Percentiles rank a stretch among this genome's conserved stretches.
phyloP scores from a whole-genome alignment of 2,329 filamentous ascomycete genomes.

The Microdochium paspali region DNA sequence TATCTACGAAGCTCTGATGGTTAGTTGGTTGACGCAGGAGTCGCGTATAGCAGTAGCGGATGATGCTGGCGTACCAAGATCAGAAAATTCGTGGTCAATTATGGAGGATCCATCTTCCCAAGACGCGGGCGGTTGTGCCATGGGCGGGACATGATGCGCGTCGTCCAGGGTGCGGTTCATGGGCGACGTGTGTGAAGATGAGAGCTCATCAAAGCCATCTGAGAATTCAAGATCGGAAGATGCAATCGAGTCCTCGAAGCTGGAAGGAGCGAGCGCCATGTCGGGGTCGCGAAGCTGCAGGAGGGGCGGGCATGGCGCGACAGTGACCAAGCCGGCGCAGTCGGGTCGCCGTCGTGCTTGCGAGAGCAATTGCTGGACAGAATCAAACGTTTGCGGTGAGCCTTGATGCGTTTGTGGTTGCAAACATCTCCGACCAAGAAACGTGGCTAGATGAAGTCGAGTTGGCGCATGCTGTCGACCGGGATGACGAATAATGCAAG shows the following conservation, averaged over 20 bases:
- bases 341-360: neutral
- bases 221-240: neutral
- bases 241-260: neutral
- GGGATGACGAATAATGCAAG: neutral
- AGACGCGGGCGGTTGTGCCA: neutral
- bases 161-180: neutral
- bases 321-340: neutral
- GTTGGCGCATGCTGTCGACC: neutral
- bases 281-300: neutral
- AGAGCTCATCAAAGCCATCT: neutral
- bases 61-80: neutral
- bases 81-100: neutral
- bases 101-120: neutral
- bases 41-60: neutral
- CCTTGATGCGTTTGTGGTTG: no score
- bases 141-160: neutral
- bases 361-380: neutral
- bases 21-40: neutral
- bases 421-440: no score
- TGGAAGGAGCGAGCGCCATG: neutral
- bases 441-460: neutral
- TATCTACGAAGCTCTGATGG: conserved; percentile 37
- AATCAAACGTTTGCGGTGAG: no score
- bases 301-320: neutral
- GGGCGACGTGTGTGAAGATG: neutral